Conservation (phyloP, 2,329 filamentous ascomycete species). For the Orbilia javanica region DNA sequence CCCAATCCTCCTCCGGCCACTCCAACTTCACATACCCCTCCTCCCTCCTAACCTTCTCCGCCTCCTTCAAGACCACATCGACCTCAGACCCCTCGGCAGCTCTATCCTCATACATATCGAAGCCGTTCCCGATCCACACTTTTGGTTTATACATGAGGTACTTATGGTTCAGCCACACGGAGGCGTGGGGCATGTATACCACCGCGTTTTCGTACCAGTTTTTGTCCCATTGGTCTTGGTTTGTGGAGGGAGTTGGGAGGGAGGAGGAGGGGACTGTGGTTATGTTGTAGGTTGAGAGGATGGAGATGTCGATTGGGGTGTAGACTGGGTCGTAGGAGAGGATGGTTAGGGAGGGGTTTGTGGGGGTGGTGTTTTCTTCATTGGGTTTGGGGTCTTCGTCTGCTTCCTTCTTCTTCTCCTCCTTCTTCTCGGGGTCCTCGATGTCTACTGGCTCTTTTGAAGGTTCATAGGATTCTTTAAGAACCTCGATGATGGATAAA, state of each 20-base stretch:
- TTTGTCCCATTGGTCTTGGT: not conserved
- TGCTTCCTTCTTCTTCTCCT: not conserved
- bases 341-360: too few relatives aligned
- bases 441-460: not conserved
- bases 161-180: slow-evolving; percentile 53
- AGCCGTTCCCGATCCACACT: slow-evolving; percentile 50
- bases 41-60: slow-evolving; percentile 10
- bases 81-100: not conserved
- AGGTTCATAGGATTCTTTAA: not conserved
- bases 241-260: not conserved
- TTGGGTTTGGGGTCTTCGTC: too few relatives aligned
- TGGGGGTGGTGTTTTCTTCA: too few relatives aligned
- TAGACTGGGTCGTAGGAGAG: slow-evolving; percentile 53
- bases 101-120: slow-evolving; percentile 41
- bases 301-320: slow-evolving; percentile 18
- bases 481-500: slow-evolving; percentile 30
- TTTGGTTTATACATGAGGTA: slow-evolving; percentile 40
- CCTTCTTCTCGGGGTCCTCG: not conserved
- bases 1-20: slow-evolving; percentile 51
- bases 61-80: slow-evolving; percentile 17
- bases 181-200: slow-evolving; percentile 55
- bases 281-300: slow-evolving; percentile 14
- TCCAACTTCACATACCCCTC: slow-evolving; percentile 29
- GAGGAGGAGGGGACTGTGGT: not conserved
- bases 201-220: slow-evolving; percentile 37